Evolutionary conservation across 169 alveolate genomes (phyloP).

Genomic region (Plasmodium knowlesi): DNA sequence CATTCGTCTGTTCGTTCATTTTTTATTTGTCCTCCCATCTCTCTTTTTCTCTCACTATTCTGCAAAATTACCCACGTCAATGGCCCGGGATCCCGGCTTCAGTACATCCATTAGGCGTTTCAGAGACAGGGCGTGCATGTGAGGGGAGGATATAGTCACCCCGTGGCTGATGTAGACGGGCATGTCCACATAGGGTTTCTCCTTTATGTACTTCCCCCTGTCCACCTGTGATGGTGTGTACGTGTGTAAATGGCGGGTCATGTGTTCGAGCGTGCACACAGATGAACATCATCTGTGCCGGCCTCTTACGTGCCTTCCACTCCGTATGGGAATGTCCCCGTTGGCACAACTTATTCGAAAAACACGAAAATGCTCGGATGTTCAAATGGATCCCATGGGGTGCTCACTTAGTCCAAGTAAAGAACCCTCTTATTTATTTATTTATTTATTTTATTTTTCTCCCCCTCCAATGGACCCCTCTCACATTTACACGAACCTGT

Average conservation of each 20-base stretch:
- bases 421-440: neutral
- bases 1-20: neutral
- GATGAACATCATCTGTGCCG: too few species aligned
- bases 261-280: too few species aligned
- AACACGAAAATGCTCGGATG: neutral
- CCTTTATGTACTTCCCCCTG: constrained; percentile 67
- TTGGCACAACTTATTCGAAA: neutral
- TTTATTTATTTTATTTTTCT: neutral
- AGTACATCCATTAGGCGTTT: constrained; percentile 54
- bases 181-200: constrained; percentile 64
- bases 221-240: constrained; percentile 44
- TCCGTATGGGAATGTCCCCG: neutral
- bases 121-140: constrained; percentile 73
- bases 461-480: neutral
- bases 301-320: too few species aligned
- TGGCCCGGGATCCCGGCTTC: constrained; percentile 74
- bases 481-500: constrained; percentile 40
- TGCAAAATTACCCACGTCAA: constrained; percentile 56
- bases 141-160: constrained; percentile 71
- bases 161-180: constrained; percentile 75
- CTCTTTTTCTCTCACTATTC: neutral
- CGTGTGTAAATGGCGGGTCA: neutral
- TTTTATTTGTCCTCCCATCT: neutral
- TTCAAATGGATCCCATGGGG: neutral
- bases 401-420: neutral